Conservation (phyloP, 768 basidiomycete species). For the Cystoderma amianthinum region DNA sequence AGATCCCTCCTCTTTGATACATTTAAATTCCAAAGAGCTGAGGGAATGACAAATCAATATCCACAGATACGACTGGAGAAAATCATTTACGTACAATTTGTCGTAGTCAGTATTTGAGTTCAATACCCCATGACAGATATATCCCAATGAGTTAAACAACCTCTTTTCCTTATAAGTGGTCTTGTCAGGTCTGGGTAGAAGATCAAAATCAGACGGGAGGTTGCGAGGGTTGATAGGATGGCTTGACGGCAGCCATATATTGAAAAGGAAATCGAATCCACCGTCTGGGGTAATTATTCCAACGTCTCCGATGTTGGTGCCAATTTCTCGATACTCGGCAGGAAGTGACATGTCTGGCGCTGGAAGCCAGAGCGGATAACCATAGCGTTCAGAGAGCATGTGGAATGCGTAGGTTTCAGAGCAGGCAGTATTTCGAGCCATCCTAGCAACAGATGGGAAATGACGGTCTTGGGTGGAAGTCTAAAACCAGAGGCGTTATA, state of each 20-base stretch:
- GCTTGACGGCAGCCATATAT: constrained; percentile 21
- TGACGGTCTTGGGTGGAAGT: not conserved
- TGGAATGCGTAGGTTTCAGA: constrained; percentile 11
- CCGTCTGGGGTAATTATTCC: constrained; percentile 26
- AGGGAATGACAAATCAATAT: too few relatives aligned
- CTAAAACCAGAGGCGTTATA: too few relatives aligned
- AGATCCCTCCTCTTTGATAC: not conserved
- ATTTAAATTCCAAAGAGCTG: not conserved
- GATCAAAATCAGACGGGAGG: constrained; percentile 19
- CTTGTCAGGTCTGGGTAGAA: too few relatives aligned
- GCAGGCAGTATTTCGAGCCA: not conserved
- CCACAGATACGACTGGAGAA: too few relatives aligned
- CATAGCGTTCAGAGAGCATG: constrained; percentile 16
- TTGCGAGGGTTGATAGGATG: constrained; percentile 20
- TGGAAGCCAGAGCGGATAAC: constrained; percentile 28
- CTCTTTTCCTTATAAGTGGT: too few relatives aligned
- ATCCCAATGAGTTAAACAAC: too few relatives aligned
- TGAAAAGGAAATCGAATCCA: constrained; percentile 29
- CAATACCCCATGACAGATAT: too few relatives aligned
- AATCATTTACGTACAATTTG: too few relatives aligned
- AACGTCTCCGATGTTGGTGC: constrained; percentile 30
- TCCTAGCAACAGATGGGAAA: not conserved
- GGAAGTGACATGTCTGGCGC: constrained; percentile 17
- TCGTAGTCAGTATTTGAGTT: too few relatives aligned
- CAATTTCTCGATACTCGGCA: constrained; percentile 14